A percentile compares a stretch with the other conserved stretches of the same genome.
phyloP scores from a whole-genome alignment of 2,329 filamentous ascomycete species.

The Cyanodermella asteris region DNA sequence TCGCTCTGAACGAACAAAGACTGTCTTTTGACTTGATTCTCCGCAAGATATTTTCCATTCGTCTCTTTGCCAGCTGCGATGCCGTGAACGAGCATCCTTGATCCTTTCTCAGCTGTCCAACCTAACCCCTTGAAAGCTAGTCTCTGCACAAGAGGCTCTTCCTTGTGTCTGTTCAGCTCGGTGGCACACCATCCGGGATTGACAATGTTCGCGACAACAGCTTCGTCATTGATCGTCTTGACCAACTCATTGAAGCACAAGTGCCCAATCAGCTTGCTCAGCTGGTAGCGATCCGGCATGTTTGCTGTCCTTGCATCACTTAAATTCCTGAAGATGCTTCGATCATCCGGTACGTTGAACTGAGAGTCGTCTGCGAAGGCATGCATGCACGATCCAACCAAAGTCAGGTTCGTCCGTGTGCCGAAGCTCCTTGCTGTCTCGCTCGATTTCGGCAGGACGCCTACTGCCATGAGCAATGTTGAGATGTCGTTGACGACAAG shows the following conservation, averaged over 20 bases:
- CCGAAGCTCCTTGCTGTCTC: slow-evolving; percentile 1
- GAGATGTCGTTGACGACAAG: slow-evolving; percentile 3
- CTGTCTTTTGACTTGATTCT: slow-evolving; percentile 10
- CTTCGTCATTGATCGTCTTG: too few relatives aligned
- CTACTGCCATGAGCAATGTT: slow-evolving; percentile 2
- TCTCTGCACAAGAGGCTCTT: not conserved
- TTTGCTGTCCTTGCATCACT: slow-evolving; percentile 1
- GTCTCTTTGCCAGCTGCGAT: slow-evolving; percentile 1
- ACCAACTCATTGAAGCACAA: slow-evolving; percentile 13
- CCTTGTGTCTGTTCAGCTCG: slow-evolving; percentile 17
- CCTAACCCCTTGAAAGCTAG: slow-evolving; percentile 1
- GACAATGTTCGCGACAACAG: slow-evolving; percentile 17
- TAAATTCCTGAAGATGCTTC: slow-evolving; percentile 1
- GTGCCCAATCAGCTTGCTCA: slow-evolving; percentile 1
- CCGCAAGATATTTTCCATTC: slow-evolving; percentile 3
- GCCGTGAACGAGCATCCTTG: slow-evolving; percentile 2
- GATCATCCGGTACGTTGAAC: not conserved
- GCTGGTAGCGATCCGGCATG: slow-evolving; percentile 1
- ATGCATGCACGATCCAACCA: slow-evolving; percentile 1
- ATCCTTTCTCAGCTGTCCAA: slow-evolving; percentile 2
- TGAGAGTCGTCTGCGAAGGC: slow-evolving; percentile 1
- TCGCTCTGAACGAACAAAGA: slow-evolving; percentile 17
- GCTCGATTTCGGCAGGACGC: slow-evolving; percentile 2
- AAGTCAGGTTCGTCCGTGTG: slow-evolving; percentile 1
- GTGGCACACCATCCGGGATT: slow-evolving; percentile 24